Evolutionary conservation across 495 filamentous ascomycete genomes (phyloP), one percentile per base, ranked within the genome.

Genomic region (Penicillium alfredii): DNA sequence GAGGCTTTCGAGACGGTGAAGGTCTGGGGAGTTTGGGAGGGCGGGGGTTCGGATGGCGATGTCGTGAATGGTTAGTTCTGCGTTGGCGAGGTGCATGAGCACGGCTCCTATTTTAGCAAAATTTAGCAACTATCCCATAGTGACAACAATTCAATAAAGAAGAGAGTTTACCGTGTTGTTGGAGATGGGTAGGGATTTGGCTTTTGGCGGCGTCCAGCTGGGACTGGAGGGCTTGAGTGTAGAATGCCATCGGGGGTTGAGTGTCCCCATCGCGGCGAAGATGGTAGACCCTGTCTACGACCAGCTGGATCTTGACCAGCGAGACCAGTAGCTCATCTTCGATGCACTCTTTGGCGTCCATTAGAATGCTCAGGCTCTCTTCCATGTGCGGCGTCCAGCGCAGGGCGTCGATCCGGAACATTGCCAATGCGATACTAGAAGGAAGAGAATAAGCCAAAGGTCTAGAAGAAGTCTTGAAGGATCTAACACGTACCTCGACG

Each of bases 371-470:
- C 2, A 80, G 57, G 22, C 64, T 71, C 14, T 74, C 67, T 21
- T 76, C 73, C 51, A 79, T 61, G 31, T 74, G 63, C 4, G 68
- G 44, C 6, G 66, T 73, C 69, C 72, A 79, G 10, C 56, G 59
- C 4, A 79, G 48, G 4, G 69, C 58, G 26, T 75, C 68, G 3
- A 65, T 63, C 32, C 58, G 62, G 11, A 60, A 61, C 34, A 74
- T 58, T 25, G 56, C 61, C 8, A 62, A 64, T 31, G 62, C 71
- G 41, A 61, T 55, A 34, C 63, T 73, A 47, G 10, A 30, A 29
- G 4, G n/a, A n/a, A n/a, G n/a, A n/a, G n/a, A n/a, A n/a, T n/a
- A n/a, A n/a, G n/a, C n/a, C n/a, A n/a, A n/a, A n/a, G n/a, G n/a
- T n/a, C n/a, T n/a, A n/a, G n/a, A n/a, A n/a, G n/a, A n/a, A n/a